phyloP scores from a whole-genome alignment of 805 yeast species.

The Yarrowia bubula region DNA sequence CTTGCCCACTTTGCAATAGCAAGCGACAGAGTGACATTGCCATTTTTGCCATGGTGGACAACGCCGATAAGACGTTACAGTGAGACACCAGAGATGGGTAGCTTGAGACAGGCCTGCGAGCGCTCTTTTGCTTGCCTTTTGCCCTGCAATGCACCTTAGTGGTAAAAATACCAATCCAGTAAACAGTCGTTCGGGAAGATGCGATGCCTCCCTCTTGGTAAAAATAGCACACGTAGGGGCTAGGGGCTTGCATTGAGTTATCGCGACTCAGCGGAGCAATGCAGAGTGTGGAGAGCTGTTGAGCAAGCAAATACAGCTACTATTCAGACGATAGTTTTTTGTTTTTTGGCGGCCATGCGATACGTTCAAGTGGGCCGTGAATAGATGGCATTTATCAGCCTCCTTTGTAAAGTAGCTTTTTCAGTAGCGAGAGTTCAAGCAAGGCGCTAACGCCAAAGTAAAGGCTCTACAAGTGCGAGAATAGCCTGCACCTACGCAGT shows the following conservation, averaged over 20 bases:
- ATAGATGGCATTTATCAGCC: not conserved
- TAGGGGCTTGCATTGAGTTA: not conserved
- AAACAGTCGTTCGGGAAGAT: too few species aligned
- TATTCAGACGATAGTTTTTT: too few species aligned
- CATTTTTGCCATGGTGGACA: not conserved
- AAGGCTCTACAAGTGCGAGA: not conserved
- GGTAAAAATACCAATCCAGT: not conserved
- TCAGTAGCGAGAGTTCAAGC: not conserved
- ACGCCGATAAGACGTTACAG: not conserved
- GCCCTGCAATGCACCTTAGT: not conserved
- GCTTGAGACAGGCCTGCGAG: not conserved
- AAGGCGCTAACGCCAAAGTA: not conserved
- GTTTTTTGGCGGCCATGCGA: too few species aligned
- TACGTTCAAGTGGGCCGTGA: not conserved
- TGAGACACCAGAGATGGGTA: constrained; percentile 5
- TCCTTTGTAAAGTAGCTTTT: not conserved
- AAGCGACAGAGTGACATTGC: not conserved
- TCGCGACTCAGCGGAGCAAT: too few species aligned
- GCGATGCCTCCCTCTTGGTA: not conserved
- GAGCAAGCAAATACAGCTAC: too few species aligned
- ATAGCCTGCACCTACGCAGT: not conserved
- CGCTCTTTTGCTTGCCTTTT: too few species aligned
- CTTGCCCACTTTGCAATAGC: not conserved
- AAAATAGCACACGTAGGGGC: not conserved
- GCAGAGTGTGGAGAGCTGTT: too few species aligned